These are phyloP conservation scores for Cutaneotrichosporon mucoides DNA, from an alignment of 1,284 basidiomycete species.

Conservation along the genomic window DNA sequence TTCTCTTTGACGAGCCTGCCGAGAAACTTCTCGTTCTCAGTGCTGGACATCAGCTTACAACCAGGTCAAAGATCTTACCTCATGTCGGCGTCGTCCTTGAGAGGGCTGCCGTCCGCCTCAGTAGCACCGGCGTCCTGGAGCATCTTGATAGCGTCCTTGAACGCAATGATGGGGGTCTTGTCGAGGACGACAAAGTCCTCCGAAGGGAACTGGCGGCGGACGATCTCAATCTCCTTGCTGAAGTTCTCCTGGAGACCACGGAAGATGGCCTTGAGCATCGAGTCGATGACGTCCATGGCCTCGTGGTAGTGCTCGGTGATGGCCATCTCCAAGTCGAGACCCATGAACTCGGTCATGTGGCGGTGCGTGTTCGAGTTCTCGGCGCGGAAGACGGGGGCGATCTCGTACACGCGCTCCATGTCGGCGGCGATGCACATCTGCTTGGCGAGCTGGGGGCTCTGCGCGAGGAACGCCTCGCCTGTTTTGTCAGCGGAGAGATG, in stretches of 20 bases:
- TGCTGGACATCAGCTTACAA: constrained; percentile 39
- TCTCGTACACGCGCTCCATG: constrained; percentile 97
- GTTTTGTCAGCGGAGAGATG: too few species aligned
- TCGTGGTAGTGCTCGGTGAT: constrained; percentile 99
- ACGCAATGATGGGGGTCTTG: constrained; percentile 74
- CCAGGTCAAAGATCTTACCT: too few species aligned
- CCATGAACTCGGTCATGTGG: constrained; percentile 98
- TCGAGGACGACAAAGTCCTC: constrained; percentile 83
- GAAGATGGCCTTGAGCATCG: constrained; percentile 79
- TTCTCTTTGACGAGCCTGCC: constrained; percentile 84
- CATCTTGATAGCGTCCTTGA: constrained; percentile 81
- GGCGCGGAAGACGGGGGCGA: constrained; percentile 87
- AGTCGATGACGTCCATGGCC: constrained; percentile 81
- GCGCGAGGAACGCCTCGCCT: constrained; percentile 78
- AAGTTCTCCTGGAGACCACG: constrained; percentile 71
- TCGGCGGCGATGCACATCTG: constrained; percentile 99
- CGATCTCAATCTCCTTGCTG: constrained; percentile 70
- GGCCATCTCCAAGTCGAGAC: constrained; percentile 97
- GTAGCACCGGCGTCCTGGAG: constrained; percentile 75
- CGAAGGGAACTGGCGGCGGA: constrained; percentile 82
- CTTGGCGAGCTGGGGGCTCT: constrained; percentile 95
- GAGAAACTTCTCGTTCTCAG: constrained; percentile 75
- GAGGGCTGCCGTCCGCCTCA: constrained; percentile 51
- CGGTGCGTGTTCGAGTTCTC: constrained; percentile 97
- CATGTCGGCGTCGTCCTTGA: constrained; percentile 76